Evolutionary conservation across 2,329 filamentous ascomycete genomes (phyloP), one percentile per base, ranked within the genome.

Genomic region (Aspergillus sergii): DNA sequence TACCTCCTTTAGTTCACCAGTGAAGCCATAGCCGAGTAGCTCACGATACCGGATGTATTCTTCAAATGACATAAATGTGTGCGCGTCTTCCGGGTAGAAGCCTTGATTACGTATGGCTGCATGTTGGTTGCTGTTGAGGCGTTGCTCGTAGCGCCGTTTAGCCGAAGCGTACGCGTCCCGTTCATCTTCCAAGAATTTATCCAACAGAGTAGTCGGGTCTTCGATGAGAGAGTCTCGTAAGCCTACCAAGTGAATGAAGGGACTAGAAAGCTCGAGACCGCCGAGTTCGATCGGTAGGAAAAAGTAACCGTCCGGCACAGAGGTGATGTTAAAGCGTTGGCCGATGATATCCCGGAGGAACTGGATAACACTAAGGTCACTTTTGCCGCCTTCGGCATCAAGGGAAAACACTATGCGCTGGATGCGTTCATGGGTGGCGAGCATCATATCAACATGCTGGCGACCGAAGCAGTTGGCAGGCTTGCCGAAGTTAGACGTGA

Each of bases 231-330:
- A 50, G 16, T 64, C 64, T 1, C 61, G 56, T 1, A 64, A 41
- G 14, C 61, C 61, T 6, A 66, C 45, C 21, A 66, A 54, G 4
- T 55, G 58, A 30, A 66, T 60, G 32, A 66, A 66, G 10, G 64
- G 61, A 32, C 61, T 66, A 0, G 64, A 66, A 1, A 66, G 39
- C 34, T 66, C 64, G 0, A 66, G 61, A 8, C 64, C 64, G 28
- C 64, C 64, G 5, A 66, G 61, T 19, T 66, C 64, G 12, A 64
- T 66, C 1, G 64, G 64, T 6, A 66, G 57, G 30, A 66, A 66
- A 46, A 66, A 66, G 59, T 61, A 66, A 2, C 64, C 64, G 30
- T 66, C 64, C 43, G 43, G 43, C 5, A 46, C 43, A 16, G 43
- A 46, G 9, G 59, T 11, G 16, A 45, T 51, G n/a, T 60, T 56